Evolutionary conservation across 352 stramenopile genomes (phyloP), one percentile per base, ranked within the genome.

Genomic region (Aphanomyces invadans): DNA sequence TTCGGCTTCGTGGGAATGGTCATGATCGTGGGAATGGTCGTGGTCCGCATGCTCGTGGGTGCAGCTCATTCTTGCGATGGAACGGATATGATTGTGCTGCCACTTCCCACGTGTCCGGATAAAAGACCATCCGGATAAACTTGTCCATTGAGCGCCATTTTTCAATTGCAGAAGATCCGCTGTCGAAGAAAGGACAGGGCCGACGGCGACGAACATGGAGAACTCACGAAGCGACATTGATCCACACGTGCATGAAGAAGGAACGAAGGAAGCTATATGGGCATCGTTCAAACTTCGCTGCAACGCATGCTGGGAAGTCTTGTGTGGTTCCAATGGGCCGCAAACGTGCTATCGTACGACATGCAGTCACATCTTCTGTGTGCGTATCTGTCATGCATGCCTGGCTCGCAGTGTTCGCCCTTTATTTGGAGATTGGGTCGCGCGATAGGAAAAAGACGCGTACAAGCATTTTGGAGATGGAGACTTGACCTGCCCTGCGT

Each of bases 1-100:
- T 56, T 92, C 80, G 21, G 87, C 71, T 25, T 92, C 85, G 51
- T 87, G 79, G 38, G 77, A 66, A 57, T 87, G 79, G 49, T 78
- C 73, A 36, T 87, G 78, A 54, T 71, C 74, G 44, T 82, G 76
- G 61, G 80, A 72, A 63, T 93, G 85, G 70, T 74, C 70, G 64
- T 90, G 81, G 67, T 76, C 70, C 63, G 60, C 49, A 56, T 81
- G 73, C 53, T 79, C 71, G 21, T 90, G 77, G 9, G 79, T 73
- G 59, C 76, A 78, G 38, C 62, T 64, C 53, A 64, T 69, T 17
- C 3, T 65, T n/a, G n/a, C n/a, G 17, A 7, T 51, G 2, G 31
- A 42, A 42, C n/a, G n/a, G 36, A 61, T 32, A 11, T 63, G 42
- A n/a, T 55, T 55, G 23, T 55, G 23, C 28, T 55, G 28, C 28